Conservation (phyloP, 2,329 filamentous ascomycete genomes). For the Domatiomyces globalis region DNA sequence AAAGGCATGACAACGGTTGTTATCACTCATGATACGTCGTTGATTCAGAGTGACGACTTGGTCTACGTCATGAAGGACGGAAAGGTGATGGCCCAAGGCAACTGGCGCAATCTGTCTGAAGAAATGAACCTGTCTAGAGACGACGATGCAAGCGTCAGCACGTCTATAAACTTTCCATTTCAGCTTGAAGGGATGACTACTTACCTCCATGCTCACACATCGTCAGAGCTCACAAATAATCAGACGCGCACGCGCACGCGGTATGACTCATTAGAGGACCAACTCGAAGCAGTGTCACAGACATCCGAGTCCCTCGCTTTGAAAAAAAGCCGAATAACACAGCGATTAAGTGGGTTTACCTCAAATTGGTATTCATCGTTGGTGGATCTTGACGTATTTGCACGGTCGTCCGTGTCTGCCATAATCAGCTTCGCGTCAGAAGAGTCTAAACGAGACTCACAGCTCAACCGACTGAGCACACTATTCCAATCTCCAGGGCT, state of each 20-base stretch:
- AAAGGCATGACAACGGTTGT: slow-evolving; percentile 73
- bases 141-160: too few relatives aligned
- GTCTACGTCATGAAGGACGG: slow-evolving; percentile 67
- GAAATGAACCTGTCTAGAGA: too few relatives aligned
- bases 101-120: neutral
- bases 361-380: neutral
- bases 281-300: neutral
- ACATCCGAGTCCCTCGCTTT: neutral
- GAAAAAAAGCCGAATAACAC: neutral
- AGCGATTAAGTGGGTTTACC: neutral
- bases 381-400: neutral
- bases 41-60: slow-evolving; percentile 59
- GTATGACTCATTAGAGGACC: neutral
- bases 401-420: too few relatives aligned
- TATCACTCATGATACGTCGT: slow-evolving; percentile 76
- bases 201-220: neutral
- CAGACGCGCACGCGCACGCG: neutral
- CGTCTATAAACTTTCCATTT: too few relatives aligned
- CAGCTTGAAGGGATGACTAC: neutral
- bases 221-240: neutral
- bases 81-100: slow-evolving; percentile 33
- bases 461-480: neutral
- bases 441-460: neutral
- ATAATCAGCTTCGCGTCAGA: neutral
- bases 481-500: neutral